These are phyloP conservation scores for Urochloa ruziziensis DNA, from an alignment of 176 grass and related monocot genomes.

Conservation along the genomic window DNA sequence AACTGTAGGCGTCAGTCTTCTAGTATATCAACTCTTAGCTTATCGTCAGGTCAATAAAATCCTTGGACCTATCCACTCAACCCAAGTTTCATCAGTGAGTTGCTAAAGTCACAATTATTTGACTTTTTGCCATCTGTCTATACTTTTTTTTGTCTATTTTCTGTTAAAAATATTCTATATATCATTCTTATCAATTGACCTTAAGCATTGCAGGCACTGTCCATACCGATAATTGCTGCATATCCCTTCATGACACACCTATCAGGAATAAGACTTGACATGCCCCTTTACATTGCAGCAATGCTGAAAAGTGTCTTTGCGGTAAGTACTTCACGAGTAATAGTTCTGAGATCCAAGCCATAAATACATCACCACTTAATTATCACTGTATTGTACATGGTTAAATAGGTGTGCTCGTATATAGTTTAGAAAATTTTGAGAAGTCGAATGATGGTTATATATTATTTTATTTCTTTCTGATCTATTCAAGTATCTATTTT, in stretches of 20 bases:
- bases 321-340: conserved; percentile 31
- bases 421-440: neutral
- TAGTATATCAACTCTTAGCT: conserved; percentile 71
- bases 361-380: neutral
- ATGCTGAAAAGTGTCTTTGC: conserved; percentile 66
- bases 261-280: conserved; percentile 53
- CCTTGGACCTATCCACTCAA: conserved; percentile 52
- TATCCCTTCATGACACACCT: conserved; percentile 70
- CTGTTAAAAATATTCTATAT: neutral
- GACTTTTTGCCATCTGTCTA: neutral
- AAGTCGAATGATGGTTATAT: neutral
- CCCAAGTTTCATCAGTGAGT: conserved; percentile 57
- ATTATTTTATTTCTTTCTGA: neutral
- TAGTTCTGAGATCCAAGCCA: neutral
- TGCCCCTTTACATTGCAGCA: conserved; percentile 57
- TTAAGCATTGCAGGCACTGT: conserved; percentile 41
- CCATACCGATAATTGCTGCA: conserved; percentile 54
- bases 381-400: neutral
- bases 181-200: neutral
- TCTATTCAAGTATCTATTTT: conserved; percentile 17
- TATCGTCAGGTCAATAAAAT: conserved; percentile 54
- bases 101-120: neutral
- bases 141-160: neutral
- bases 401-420: too few species aligned
- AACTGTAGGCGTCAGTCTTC: conserved; percentile 53